These are phyloP conservation scores for Candida frijolesensis DNA, from an alignment of 1,139 yeast genomes.

Conservation along the genomic window DNA sequence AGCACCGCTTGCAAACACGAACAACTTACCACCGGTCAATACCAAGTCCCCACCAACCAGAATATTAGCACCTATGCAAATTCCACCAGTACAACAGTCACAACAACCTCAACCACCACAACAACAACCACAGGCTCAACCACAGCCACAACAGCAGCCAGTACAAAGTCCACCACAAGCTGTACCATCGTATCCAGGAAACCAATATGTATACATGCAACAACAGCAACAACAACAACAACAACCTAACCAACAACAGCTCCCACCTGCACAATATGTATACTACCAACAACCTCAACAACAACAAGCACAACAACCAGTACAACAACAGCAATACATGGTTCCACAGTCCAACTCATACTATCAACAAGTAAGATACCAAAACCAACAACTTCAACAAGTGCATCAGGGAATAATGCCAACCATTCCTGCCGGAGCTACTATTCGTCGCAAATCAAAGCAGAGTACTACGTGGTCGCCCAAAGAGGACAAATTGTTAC, in stretches of 20 bases:
- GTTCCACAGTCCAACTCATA: background rate
- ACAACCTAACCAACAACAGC: background rate
- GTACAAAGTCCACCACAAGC: background rate
- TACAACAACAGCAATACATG: background rate
- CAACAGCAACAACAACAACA: conserved; percentile 1
- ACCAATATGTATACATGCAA: conserved; percentile 1
- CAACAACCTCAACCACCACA: background rate
- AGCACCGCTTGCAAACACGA: background rate
- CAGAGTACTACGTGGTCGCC: conserved; percentile 44
- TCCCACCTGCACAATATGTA: background rate
- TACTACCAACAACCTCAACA: background rate
- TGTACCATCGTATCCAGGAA: background rate
- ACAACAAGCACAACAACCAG: conserved; percentile 1
- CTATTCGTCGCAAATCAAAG: conserved; percentile 24
- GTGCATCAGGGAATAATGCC: background rate
- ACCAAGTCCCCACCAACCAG: background rate
- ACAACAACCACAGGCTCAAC: background rate
- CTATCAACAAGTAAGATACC: background rate
- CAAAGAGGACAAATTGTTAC: conserved; percentile 38
- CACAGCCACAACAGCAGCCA: background rate
- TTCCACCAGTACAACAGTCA: background rate
- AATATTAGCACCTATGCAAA: conserved; percentile 3
- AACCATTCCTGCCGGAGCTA: background rate
- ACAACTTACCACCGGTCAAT: background rate
- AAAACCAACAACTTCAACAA: conserved; percentile 2